Evolutionary conservation across 257 asterid genomes (phyloP).

Genomic region (Gentiana macrophylla): DNA sequence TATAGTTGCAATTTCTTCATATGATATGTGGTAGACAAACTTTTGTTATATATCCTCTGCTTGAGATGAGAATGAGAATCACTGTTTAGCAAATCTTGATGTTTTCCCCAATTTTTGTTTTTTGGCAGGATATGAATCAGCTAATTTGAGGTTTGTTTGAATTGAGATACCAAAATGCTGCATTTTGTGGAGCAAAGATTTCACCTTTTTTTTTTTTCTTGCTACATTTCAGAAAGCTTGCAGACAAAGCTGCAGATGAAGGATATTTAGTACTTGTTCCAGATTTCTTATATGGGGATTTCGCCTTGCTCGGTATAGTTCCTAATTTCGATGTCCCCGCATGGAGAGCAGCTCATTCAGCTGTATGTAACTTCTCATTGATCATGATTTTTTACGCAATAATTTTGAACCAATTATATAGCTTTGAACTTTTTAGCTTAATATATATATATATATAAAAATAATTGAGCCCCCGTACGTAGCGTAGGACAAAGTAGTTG

Average conservation of each 20-base stretch:
- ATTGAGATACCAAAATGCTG: background rate
- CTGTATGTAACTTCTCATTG: conserved; percentile 23
- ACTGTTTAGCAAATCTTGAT: too few species aligned
- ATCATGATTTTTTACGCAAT: too few species aligned
- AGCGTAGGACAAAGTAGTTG: conserved; percentile 46
- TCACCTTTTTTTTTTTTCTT: background rate
- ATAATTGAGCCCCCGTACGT: too few species aligned
- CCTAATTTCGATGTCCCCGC: conserved; percentile 5
- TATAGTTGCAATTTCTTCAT: too few species aligned
- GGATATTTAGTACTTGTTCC: conserved; percentile 65
- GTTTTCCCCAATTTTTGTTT: too few species aligned
- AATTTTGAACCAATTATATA: background rate
- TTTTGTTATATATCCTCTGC: too few species aligned
- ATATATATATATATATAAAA: background rate
- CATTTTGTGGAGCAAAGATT: background rate
- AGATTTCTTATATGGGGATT: conserved; percentile 64
- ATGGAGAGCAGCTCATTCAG: conserved; percentile 33
- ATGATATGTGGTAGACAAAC: too few species aligned
- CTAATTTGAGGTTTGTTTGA: background rate
- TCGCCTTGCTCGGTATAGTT: conserved; percentile 15
- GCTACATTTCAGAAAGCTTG: conserved; percentile 41
- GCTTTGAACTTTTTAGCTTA: background rate
- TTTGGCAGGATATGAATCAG: too few species aligned
- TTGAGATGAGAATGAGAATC: too few species aligned
- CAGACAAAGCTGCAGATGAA: conserved; percentile 50